A percentile compares a stretch with the other conserved stretches of the same genome.
Evolutionary conservation across 192 early-diverging fungal genomes (phyloP).

Genomic region (Rhizoclosmatium sp.): DNA sequence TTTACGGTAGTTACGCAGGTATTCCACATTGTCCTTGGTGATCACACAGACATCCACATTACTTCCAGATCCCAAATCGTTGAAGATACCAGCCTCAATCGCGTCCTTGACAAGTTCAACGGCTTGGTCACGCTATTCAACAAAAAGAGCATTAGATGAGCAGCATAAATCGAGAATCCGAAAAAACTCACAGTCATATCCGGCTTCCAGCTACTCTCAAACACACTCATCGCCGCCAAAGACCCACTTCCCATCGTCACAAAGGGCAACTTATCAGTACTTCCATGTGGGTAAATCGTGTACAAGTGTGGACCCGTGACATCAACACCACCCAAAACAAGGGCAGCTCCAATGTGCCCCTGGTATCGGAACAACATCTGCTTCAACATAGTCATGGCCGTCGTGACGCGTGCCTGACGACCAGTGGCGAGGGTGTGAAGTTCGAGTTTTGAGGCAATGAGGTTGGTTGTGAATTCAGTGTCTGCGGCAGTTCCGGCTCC

Average conservation of each 20-base stretch:
- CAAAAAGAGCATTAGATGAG: neutral
- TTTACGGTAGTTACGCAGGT: conserved; percentile 81
- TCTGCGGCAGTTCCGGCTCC: conserved; percentile 99
- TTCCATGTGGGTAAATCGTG: conserved; percentile 93
- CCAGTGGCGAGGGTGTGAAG: conserved; percentile 92
- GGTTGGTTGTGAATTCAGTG: conserved; percentile 91
- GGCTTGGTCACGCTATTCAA: conserved; percentile 80
- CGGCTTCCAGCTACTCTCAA: conserved; percentile 85
- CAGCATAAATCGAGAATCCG: neutral
- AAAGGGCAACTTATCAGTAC: conserved; percentile 95
- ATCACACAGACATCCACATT: conserved; percentile 96
- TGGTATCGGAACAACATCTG: conserved; percentile 98
- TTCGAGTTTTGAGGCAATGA: conserved; percentile 94
- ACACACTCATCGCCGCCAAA: conserved; percentile 94
- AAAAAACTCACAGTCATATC: conserved; percentile 68
- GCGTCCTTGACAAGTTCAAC: conserved; percentile 91
- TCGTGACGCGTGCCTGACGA: conserved; percentile 84
- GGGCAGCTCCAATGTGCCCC: conserved; percentile 92
- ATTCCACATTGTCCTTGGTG: conserved; percentile 83
- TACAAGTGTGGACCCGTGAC: conserved; percentile 89
- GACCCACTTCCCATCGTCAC: conserved; percentile 96
- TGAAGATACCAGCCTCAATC: conserved; percentile 98
- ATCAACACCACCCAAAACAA: conserved; percentile 94
- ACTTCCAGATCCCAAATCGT: conserved; percentile 96
- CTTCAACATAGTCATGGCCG: conserved; percentile 97